A percentile compares a stretch with the other conserved stretches of the same genome.
These are phyloP conservation scores for Pythium rhizo-oryzae DNA, from an alignment of 352 stramenopile species.

Conservation along the genomic window DNA sequence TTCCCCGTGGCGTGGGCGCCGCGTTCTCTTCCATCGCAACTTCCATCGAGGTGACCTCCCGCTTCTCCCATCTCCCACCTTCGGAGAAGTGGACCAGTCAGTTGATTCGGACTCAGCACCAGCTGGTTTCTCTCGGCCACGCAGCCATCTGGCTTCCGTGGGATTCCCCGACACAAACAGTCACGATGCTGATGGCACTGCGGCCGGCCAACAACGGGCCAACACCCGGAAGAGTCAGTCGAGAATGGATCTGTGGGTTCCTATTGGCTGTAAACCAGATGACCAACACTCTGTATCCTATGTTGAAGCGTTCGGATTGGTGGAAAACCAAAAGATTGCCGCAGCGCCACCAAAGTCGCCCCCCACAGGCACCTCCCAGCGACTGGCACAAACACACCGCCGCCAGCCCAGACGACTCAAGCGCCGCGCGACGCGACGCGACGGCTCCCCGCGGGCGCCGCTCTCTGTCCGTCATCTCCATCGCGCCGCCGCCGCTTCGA, in stretches of 20 bases:
- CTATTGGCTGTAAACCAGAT: constrained; percentile 4
- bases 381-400: background rate
- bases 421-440: no score
- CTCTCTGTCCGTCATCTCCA: no score
- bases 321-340: constrained; percentile 11
- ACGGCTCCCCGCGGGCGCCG: no score
- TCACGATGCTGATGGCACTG: background rate
- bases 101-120: constrained; percentile 9
- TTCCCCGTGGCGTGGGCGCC: no score
- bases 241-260: background rate
- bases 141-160: constrained; percentile 9
- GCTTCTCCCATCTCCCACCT: background rate
- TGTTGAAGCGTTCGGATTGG: constrained; percentile 13
- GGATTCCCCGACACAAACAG: background rate
- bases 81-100: constrained; percentile 15
- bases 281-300: constrained; percentile 1
- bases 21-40: no score
- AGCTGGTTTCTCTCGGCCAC: constrained; percentile 7
- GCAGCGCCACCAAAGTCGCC: background rate
- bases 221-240: constrained; percentile 9
- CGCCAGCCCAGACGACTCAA: background rate
- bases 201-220: background rate
- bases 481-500: background rate
- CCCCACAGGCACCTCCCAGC: background rate
- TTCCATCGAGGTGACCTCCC: background rate